Evolutionary conservation across 306 rosid species (phyloP), one percentile per base, ranked within the genome.

Genomic region (Crotalaria pallida): DNA sequence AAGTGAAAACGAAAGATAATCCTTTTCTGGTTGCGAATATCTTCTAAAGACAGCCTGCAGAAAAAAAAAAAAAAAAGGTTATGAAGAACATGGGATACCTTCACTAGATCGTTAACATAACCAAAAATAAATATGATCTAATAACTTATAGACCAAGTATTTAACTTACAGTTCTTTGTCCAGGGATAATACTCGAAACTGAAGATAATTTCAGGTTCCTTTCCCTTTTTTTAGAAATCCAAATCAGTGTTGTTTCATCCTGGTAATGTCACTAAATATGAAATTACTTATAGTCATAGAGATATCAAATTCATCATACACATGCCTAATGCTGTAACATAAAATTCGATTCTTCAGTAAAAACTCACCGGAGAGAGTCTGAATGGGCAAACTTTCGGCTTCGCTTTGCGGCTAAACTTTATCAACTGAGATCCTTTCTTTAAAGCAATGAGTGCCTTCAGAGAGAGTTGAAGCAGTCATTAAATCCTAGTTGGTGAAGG

Each of bases 111-210:
- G 57, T 67, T 65, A 70, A 45, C 43, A 27, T 12, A 41, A 15
- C 6, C 50, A 47, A 23, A 48, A 31, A 52, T 33, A 48, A 31
- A 52, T 15, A 56, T 45, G n/a, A 45, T 17, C 47, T 44, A 43
- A 45, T 27, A 34, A 10, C 19, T 1, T 1, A 36, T 16, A 44
- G 29, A 24, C 23, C 1, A 18, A 69, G 56, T 60, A 61, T 84
- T 68, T 58, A 73, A 85, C 98, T 90, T 77, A 90, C 98, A 17
- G 94, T 90, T 88, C 97, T 86, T 48, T 93, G 98, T 79, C 96
- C 96, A 21, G 90, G 83, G 55, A 83, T 82, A 68, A 93, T 85
- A 43, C 81, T 76, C 1, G 82, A 69, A 66, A 93, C 69, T 0
- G 58, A 61, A 50, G 89, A 85, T 76, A 90, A 62, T 58, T 88